Evolutionary conservation across 2,329 filamentous ascomycete genomes (phyloP).

Genomic region (Zarea fungicola): DNA sequence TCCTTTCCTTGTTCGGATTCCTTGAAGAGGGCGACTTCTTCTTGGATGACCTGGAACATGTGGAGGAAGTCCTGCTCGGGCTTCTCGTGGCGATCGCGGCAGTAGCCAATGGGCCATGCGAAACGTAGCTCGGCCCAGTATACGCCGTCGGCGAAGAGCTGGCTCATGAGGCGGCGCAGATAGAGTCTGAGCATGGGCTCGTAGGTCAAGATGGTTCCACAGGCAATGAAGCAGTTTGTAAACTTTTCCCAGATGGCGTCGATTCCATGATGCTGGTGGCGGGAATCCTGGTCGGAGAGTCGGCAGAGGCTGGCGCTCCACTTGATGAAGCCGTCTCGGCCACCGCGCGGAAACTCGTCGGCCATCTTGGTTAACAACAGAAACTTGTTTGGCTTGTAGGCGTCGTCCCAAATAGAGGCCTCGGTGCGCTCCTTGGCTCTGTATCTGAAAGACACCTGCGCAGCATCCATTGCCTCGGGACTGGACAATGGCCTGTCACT

Average conservation of each 20-base stretch:
- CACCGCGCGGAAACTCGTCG: conserved; percentile 67
- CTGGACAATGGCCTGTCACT: conserved; percentile 52
- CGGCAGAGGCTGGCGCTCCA: conserved; percentile 73
- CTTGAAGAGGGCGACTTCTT: conserved; percentile 75
- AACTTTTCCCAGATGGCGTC: conserved; percentile 86
- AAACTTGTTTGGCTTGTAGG: conserved; percentile 55
- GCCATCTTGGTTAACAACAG: conserved; percentile 60
- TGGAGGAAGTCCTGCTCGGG: conserved; percentile 63
- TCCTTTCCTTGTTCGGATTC: conserved; percentile 60
- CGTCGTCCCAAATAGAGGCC: conserved; percentile 58
- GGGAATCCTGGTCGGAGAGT: conserved; percentile 65
- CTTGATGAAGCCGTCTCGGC: conserved; percentile 63
- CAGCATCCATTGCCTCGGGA: conserved; percentile 47
- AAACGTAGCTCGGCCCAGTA: conserved; percentile 76
- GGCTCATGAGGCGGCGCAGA: conserved; percentile 63
- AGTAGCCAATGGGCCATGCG: conserved; percentile 68
- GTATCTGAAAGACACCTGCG: conserved; percentile 58
- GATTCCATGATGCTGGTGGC: conserved; percentile 76
- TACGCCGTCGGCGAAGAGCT: conserved; percentile 75
- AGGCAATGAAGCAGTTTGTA: conserved; percentile 64
- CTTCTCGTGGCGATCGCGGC: conserved; percentile 55
- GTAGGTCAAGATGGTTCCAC: conserved; percentile 75
- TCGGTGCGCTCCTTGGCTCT: conserved; percentile 39
- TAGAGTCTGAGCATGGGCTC: conserved; percentile 83
- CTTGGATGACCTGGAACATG: conserved; percentile 67